Base-by-base conservation (phyloP, 805 yeast genomes). In the Jamesozyma piceae region DNA sequence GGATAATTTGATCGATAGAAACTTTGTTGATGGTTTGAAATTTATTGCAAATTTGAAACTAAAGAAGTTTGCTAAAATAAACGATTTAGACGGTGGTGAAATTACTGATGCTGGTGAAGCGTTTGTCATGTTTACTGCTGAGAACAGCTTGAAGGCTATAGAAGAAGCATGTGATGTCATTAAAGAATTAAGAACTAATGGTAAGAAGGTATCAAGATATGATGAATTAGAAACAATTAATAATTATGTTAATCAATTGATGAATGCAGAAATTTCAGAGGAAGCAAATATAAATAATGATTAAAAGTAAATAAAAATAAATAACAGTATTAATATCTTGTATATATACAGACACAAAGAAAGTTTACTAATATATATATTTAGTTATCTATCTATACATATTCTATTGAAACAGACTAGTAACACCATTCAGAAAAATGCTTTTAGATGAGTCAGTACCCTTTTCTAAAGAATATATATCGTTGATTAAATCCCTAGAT, bases 21-120 rank as follows among this genome's bases (percentile, higher is more conserved):
- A 71, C 44, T 82, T 82, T 40, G 66, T 78, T 22, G 67, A 74
- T 42, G 96, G 96, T 20, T 68, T 89, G 35, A 68, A 75, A 51
- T 76, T 65, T 50, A 74, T 86, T 33, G 86, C 95, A 22, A 69
- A 76, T 53, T 64, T 87, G 59, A 85, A 85, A 65, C 66, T 78
- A 36, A 67, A 67, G 46, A 75, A 77, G 53, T 80, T 74, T 20
- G 66, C 66, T 27, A 24, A 51, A 17, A 44, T 44, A 4, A 31
- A n/a, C 9, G 34, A 31, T 4, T 5, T 20, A 8, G 18, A 21
- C 24, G 14, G 11, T 5, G 35, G 37, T 8, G 26, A 27, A 20
- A 45, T 65, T 51, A 48, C 48, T 49, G 52, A 53, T 46, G 48
- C 47, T 38, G 49, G 74, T 44, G 78, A 75, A 53, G 72, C 76